Base-by-base conservation (phyloP, 805 yeast species). In the Monosporozyma aquatica region DNA sequence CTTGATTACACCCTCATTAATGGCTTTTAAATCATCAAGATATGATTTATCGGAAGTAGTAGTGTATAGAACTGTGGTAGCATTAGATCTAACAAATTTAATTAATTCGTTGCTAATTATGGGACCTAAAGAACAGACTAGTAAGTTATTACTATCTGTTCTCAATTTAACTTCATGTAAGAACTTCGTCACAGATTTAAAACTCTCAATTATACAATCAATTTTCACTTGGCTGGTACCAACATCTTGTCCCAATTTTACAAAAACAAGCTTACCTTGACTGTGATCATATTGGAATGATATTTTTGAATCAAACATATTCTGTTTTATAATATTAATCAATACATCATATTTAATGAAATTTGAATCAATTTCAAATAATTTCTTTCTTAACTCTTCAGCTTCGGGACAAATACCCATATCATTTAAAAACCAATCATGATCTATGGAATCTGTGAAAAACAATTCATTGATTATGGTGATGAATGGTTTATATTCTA, bases 391-490 rank as follows among this genome's bases (percentile, higher is more conserved):
- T 1, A 55, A 55, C 5, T 37, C 42, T 21, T 61, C 58, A 30
- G 49, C 56, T 11, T 47, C 34, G 15, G 52, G 51, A 9, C 51
- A 55, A 6, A 51, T 38, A 11, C 44, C 48, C 47, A 59, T 52
- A 10, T 51, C 48, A 5, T 53, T 34, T 8, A 58, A 42, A 9
- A 61, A 40, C 65, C 65, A 61, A 18, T 35, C 18, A 11, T 49
- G 28, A 6, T 30, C 37, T 6, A 35, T 39, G 11, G 48, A 47
- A 13, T 55, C 41, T 4, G 50, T 46, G 30, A 44, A 56, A 25
- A 49, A 48, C 13, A 46, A 43, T 20, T 41, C 38, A 17, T 46
- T 52, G 11, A 58, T 30, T 25, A 48, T 47, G 6, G 38, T 45
- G 21, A 50, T 34, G 25, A 61, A 44, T 1, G 47, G 14, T 4